phyloP scores from a whole-genome alignment of 257 asterid species.

The Misopates orontium region DNA sequence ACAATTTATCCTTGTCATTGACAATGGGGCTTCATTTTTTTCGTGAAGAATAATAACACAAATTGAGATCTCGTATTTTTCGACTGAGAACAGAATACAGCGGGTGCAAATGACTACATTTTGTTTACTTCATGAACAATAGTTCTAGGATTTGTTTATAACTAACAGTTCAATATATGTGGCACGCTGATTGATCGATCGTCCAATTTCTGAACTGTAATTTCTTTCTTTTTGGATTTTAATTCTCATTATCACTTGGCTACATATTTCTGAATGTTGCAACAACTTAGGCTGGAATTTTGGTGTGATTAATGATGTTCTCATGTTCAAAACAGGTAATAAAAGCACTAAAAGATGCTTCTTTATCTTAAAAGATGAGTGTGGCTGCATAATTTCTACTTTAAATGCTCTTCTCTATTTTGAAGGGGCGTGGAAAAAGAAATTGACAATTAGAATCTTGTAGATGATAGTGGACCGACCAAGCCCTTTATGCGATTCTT shows the following conservation, averaged over 20 bases:
- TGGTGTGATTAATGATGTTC: constrained; percentile 3
- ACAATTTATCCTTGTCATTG: constrained; percentile 2
- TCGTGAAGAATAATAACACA: constrained; percentile 16
- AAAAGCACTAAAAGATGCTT: constrained; percentile 20
- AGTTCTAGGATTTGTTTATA: not conserved
- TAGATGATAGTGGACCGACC: constrained; percentile 28
- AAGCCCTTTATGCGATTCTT: constrained; percentile 35
- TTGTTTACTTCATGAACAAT: not conserved
- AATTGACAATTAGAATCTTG: constrained; percentile 30
- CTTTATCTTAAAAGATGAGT: constrained; percentile 25
- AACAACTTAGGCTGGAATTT: constrained; percentile 20
- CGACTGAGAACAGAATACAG: not conserved
- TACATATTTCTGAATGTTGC: no score
- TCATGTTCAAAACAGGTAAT: constrained; percentile 18
- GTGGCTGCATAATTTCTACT: constrained; percentile 20
- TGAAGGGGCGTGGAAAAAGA: constrained; percentile 14
- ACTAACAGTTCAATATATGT: not conserved
- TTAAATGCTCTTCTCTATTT: constrained; percentile 1
- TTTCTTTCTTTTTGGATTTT: not conserved
- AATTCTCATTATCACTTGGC: not conserved
- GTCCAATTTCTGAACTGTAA: not conserved
- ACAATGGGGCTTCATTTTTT: constrained; percentile 19
- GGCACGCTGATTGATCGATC: not conserved
- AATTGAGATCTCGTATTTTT: constrained; percentile 8
- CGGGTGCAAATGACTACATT: not conserved